These are phyloP conservation scores for Melocanna baccifera DNA, from an alignment of 176 grass and related monocot species.

Conservation along the genomic window DNA sequence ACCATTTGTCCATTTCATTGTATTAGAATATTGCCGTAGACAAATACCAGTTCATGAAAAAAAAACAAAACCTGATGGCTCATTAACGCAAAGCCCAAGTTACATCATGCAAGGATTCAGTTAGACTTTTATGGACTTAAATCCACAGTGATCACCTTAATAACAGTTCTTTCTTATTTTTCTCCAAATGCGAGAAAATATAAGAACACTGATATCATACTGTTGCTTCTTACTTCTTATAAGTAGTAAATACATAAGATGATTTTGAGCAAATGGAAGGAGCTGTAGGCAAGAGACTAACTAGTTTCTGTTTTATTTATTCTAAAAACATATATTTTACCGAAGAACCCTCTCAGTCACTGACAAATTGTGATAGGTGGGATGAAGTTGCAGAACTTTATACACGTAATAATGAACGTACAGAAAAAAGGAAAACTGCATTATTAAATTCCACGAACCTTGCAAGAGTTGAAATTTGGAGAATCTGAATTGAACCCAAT, in stretches of 20 bases:
- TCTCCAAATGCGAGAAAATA: constrained; percentile 11
- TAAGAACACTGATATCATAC: neutral
- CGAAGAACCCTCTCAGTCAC: neutral
- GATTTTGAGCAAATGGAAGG: neutral
- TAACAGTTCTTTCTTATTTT: constrained; percentile 12
- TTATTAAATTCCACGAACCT: constrained; percentile 49
- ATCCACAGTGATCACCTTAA: neutral
- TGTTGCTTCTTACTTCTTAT: neutral
- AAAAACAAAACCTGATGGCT: neutral
- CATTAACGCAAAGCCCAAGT: neutral
- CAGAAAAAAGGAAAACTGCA: neutral
- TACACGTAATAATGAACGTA: neutral
- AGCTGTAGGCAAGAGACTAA: neutral
- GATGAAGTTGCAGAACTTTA: constrained; percentile 5
- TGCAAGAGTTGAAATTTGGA: constrained; percentile 73
- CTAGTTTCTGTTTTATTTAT: constrained; percentile 6
- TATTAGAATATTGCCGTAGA: constrained; percentile 23
- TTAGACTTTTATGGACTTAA: neutral
- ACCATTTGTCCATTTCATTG: constrained; percentile 20
- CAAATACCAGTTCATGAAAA: neutral
- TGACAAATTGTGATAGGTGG: neutral
- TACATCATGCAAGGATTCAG: constrained; percentile 12
- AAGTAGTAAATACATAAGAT: neutral
- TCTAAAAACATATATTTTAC: neutral
- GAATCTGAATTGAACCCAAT: constrained; percentile 90